Conservation (phyloP, 1,284 basidiomycete species). For the Fomes fomentarius region DNA sequence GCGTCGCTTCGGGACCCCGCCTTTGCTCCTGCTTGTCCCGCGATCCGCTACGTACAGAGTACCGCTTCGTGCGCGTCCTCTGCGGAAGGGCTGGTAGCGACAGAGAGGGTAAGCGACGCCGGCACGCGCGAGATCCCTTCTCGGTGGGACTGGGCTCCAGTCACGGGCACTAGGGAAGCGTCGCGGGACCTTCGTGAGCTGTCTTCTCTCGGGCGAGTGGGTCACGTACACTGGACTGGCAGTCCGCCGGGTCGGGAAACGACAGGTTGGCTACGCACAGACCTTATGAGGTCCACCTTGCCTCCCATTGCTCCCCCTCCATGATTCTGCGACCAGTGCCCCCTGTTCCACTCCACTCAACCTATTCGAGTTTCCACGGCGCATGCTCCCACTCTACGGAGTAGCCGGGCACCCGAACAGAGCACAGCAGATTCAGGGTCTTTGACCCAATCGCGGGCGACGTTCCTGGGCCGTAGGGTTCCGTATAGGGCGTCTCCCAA, state of each 20-base stretch:
- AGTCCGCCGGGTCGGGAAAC: slow-evolving; percentile 9
- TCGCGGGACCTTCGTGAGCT: slow-evolving; percentile 41
- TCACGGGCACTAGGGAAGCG: slow-evolving; percentile 47
- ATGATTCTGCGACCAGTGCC: slow-evolving; percentile 20
- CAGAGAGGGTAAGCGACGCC: slow-evolving; percentile 45
- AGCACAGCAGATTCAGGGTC: slow-evolving; percentile 40
- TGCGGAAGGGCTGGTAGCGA: slow-evolving; percentile 10
- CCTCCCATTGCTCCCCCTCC: slow-evolving; percentile 39
- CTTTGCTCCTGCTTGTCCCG: slow-evolving; percentile 22
- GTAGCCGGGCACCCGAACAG: slow-evolving; percentile 39
- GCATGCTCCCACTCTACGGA: slow-evolving; percentile 19
- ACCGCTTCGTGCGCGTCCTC: slow-evolving; percentile 16
- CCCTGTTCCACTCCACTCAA: not conserved
- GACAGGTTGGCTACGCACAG: slow-evolving; percentile 43
- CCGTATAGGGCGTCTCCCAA: slow-evolving; percentile 31
- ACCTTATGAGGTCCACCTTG: slow-evolving; percentile 33
- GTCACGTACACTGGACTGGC: slow-evolving; percentile 34
- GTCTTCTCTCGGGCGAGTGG: slow-evolving; percentile 33
- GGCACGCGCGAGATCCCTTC: slow-evolving; percentile 45
- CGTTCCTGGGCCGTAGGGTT: slow-evolving; percentile 20
- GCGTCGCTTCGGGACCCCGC: slow-evolving; percentile 50
- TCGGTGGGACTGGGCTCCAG: slow-evolving; percentile 25
- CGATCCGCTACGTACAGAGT: slow-evolving; percentile 35
- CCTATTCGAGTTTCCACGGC: slow-evolving; percentile 9
- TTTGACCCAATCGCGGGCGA: slow-evolving; percentile 39